phyloP scores from a whole-genome alignment of 257 asterid species.

The Nicotiana paniculata region DNA sequence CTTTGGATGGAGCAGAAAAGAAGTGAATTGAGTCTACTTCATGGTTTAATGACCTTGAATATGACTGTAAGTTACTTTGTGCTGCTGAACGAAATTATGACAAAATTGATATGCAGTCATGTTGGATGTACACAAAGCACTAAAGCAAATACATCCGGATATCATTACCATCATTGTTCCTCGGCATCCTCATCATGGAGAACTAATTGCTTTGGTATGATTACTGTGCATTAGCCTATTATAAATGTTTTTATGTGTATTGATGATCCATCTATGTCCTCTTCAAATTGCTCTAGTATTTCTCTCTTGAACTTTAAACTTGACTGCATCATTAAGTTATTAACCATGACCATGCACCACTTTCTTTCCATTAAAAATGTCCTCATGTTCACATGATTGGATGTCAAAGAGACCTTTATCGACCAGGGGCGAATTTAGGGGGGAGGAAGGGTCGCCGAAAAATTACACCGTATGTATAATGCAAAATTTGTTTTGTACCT shows the following conservation, averaged over 20 bases:
- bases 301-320: neutral
- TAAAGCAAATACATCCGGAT: slow-evolving; percentile 55
- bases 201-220: slow-evolving; percentile 60
- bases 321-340: neutral
- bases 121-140: slow-evolving; percentile 56
- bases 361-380: neutral
- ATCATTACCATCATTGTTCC: slow-evolving; percentile 75
- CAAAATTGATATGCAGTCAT: slow-evolving; percentile 52
- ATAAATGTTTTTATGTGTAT: neutral
- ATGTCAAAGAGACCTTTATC: neutral
- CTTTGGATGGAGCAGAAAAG: neutral
- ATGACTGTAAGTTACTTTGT: neutral
- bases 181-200: slow-evolving; percentile 67
- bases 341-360: neutral
- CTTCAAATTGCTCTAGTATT: neutral
- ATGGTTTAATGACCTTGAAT: neutral
- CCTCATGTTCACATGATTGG: neutral
- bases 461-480: too few relatives aligned
- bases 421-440: too few relatives aligned
- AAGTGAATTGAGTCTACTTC: neutral
- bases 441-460: too few relatives aligned
- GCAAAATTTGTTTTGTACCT: too few relatives aligned
- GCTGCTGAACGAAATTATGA: slow-evolving; percentile 17
- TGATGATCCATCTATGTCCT: neutral
- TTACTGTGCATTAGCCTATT: slow-evolving; percentile 11